These are phyloP conservation scores for Mortierella sp. DNA, from an alignment of 371 early-diverging fungal species.

Conservation along the genomic window DNA sequence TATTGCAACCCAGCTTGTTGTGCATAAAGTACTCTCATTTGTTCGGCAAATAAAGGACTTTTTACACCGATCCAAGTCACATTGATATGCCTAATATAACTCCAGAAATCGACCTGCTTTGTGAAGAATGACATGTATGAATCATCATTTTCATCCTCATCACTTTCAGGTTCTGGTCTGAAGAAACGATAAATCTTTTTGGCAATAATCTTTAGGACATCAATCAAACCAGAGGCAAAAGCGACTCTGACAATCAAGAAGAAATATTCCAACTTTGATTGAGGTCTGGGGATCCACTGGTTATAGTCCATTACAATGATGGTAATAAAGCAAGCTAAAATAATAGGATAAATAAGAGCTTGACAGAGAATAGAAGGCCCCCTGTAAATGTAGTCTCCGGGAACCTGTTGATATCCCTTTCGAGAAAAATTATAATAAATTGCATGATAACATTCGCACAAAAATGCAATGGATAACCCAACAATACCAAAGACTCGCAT, in stretches of 20 bases:
- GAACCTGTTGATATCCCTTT: not conserved
- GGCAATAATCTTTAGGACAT: not conserved
- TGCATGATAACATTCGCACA: not conserved
- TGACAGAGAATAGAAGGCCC: not conserved
- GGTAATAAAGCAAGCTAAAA: not conserved
- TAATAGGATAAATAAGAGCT: not conserved
- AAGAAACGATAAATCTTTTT: not conserved
- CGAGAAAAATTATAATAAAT: not conserved
- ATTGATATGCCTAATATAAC: not conserved
- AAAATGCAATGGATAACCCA: not conserved
- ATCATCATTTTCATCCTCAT: too few relatives aligned
- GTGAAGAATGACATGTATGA: too few relatives aligned
- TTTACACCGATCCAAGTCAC: not conserved
- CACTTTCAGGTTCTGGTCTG: not conserved
- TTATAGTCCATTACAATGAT: constrained; percentile 1
- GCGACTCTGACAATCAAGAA: not conserved
- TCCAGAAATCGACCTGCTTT: not conserved
- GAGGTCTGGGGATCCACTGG: not conserved
- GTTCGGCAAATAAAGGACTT: not conserved
- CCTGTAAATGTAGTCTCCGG: not conserved
- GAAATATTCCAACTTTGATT: not conserved
- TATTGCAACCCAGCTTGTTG: not conserved
- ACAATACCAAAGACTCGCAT: constrained; percentile 1
- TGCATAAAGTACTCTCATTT: not conserved
- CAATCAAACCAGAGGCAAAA: constrained; percentile 1